Evolutionary conservation across 805 yeast species (phyloP), one percentile per base, ranked within the genome.

Genomic region (Komagataella pastoris): DNA sequence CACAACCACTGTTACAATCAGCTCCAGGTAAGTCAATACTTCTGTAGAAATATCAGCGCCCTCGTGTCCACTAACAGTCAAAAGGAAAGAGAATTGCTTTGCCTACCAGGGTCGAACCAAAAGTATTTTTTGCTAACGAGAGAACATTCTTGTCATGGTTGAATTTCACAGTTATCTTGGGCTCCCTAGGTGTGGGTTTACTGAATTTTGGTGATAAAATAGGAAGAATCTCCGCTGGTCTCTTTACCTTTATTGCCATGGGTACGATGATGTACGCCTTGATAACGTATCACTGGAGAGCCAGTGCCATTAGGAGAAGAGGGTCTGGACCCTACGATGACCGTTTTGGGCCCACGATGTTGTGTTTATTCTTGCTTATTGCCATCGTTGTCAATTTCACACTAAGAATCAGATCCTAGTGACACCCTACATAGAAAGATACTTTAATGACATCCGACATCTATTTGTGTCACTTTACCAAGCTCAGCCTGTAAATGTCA

Each of bases 241-340:
- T 93, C 52, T 93, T 93, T 75, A 95, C 99, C 3, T 74, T 91
- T 55, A 90, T 93, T 52, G 96, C 99, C 56, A 91, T 93, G 97
- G 88, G 87, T 57, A 91, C 99, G 21, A 93, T 93, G 99, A 77
- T 84, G 2, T 93, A 93, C 62, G 99, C 99, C 1, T 76, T 93
- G 55, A 77, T 88, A 49, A 93, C 98, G 10, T 93, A 93, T 68
- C 99, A 93, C 69, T 95, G 99, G 99, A 87, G 99, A 74, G 99
- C 99, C 1, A 88, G 90, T 65, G 99, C 99, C 54, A 93, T 93
- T 59, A 83, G 99, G 69, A 79, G 91, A 70, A 83, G 98, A 69
- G 99, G 99, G 46, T 81, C 96, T 12, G 99, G 99, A 49, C 99
- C 99, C n/a, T 93, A 93, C 65, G 99, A 93, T 64, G 99, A 93